Evolutionary conservation across 352 stramenopile species (phyloP).

Genomic region (Globisporangium cederbergense): DNA sequence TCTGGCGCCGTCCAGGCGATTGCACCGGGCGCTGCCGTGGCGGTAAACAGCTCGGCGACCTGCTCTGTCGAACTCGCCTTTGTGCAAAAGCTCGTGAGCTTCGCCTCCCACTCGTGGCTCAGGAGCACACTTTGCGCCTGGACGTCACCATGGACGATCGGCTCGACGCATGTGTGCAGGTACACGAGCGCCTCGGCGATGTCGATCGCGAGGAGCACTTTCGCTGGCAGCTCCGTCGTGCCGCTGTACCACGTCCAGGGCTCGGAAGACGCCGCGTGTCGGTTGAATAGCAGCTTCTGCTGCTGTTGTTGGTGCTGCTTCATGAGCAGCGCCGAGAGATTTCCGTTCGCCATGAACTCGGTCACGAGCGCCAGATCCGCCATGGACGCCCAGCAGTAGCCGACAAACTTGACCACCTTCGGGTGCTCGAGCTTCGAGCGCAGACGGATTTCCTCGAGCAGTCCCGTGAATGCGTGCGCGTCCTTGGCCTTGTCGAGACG

Average conservation of each 20-base stretch:
- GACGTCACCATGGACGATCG: constrained; percentile 17
- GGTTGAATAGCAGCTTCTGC: constrained; percentile 21
- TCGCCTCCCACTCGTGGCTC: constrained; percentile 17
- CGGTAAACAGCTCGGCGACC: constrained; percentile 19
- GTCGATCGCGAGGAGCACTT: constrained; percentile 16
- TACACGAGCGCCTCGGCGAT: constrained; percentile 41
- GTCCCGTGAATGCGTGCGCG: constrained; percentile 14
- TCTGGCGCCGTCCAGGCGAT: constrained; percentile 30
- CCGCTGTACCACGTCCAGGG: constrained; percentile 4
- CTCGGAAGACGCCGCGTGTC: neutral
- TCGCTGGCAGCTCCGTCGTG: constrained; percentile 2
- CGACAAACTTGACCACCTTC: constrained; percentile 23
- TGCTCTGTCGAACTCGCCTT: neutral
- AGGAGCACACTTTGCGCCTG: constrained; percentile 19
- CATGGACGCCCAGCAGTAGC: constrained; percentile 24
- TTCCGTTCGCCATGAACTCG: constrained; percentile 23
- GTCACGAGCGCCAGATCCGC: constrained; percentile 23
- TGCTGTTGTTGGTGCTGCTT: constrained; percentile 13
- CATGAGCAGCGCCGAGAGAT: constrained; percentile 16
- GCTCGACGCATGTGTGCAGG: constrained; percentile 23
- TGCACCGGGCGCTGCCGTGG: constrained; percentile 23
- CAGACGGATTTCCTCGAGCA: constrained; percentile 21
- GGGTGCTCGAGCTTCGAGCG: constrained; percentile 21
- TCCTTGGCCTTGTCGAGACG: constrained; percentile 24
- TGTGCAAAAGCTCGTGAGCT: constrained; percentile 15